A percentile compares a stretch with the other conserved stretches of the same genome.
These are phyloP conservation scores for Aspergillus aculeatus DNA, from an alignment of 2,329 filamentous ascomycete genomes.

Conservation along the genomic window DNA sequence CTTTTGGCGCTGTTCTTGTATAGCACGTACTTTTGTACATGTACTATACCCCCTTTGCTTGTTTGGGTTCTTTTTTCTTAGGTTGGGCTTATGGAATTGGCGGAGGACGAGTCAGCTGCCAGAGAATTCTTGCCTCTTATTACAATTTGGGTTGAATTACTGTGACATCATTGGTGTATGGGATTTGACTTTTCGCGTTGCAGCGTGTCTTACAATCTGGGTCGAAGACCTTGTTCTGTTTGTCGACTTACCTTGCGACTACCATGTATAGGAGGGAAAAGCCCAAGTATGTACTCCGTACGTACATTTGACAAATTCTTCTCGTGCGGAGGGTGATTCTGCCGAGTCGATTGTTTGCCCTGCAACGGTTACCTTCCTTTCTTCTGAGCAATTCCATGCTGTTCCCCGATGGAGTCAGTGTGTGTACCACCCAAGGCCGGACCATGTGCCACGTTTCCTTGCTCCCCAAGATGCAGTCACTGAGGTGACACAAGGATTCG, in stretches of 20 bases:
- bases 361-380: neutral
- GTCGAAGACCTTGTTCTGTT: neutral
- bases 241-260: neutral
- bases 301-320: neutral
- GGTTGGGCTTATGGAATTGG: constrained; percentile 13
- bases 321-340: neutral
- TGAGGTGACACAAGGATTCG: neutral
- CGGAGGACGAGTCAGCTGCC: constrained; percentile 11
- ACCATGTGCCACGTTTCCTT: constrained; percentile 5
- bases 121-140: constrained; percentile 7
- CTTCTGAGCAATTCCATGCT: neutral
- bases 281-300: neutral
- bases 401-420: constrained; percentile 1
- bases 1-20: constrained; percentile 11
- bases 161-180: constrained; percentile 10
- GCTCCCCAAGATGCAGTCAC: neutral
- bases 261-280: neutral
- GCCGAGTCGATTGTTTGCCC: constrained; percentile 1
- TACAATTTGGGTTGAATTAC: constrained; percentile 6
- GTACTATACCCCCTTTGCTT: constrained; percentile 17
- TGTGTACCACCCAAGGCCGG: neutral
- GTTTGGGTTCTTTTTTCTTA: constrained; percentile 1
- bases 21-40: constrained; percentile 16
- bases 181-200: neutral
- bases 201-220: constrained; percentile 1